Conservation (phyloP, 345 rosid species). For the Camelina hispida region DNA sequence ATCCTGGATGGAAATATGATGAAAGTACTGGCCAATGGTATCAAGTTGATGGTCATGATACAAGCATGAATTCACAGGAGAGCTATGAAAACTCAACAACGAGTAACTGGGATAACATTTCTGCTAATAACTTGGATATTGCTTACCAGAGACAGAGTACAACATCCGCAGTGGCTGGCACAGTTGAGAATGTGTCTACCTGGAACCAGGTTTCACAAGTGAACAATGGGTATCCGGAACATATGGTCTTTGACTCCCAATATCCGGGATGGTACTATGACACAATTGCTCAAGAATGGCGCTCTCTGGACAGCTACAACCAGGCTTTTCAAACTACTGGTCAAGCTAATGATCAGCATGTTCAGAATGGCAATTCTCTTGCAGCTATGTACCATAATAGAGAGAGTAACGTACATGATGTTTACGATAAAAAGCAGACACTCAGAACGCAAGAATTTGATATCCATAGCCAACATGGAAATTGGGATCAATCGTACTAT, state of each 20-base stretch:
- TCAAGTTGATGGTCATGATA: slow-evolving; percentile 59
- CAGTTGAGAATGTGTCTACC: slow-evolving; percentile 59
- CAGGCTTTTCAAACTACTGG: slow-evolving; percentile 53
- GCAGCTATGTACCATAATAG: slow-evolving; percentile 41
- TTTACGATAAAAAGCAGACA: slow-evolving; percentile 51
- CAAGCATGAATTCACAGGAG: slow-evolving; percentile 45
- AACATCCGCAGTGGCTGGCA: slow-evolving; percentile 59
- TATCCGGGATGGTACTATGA: slow-evolving; percentile 98
- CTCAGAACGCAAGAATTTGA: slow-evolving; percentile 49
- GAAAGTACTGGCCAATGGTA: slow-evolving; percentile 80
- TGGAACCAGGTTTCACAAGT: slow-evolving; percentile 74
- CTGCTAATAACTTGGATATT: slow-evolving; percentile 55
- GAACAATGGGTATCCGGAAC: slow-evolving; percentile 81
- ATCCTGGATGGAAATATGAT: slow-evolving; percentile 96
- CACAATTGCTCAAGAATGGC: slow-evolving; percentile 73
- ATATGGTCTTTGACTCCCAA: slow-evolving; percentile 88
- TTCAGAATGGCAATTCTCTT: slow-evolving; percentile 61
- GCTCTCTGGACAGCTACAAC: slow-evolving; percentile 68
- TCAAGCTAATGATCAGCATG: slow-evolving; percentile 57
- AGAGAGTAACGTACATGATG: slow-evolving; percentile 46
- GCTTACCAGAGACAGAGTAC: slow-evolving; percentile 67
- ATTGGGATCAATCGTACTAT: slow-evolving; percentile 58
- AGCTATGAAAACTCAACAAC: slow-evolving; percentile 40
- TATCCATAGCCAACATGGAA: slow-evolving; percentile 51
- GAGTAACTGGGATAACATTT: slow-evolving; percentile 51